Evolutionary conservation across 2,329 filamentous ascomycete genomes (phyloP), one percentile per base, ranked within the genome.

Genomic region (Xylaria multiplex): DNA sequence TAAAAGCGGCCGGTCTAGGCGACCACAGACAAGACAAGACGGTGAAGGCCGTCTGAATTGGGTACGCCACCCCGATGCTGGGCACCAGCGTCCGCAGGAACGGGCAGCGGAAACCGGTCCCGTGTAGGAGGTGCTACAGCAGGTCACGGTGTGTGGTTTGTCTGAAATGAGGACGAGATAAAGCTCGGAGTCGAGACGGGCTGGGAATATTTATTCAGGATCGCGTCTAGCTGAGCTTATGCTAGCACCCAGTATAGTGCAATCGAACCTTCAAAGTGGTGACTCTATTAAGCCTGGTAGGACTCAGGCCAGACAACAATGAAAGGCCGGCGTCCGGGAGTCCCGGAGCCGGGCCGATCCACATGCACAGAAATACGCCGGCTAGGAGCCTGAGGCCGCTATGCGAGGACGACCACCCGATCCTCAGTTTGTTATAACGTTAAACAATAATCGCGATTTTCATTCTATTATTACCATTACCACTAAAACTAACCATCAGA

Each of bases 381-480:
- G 42, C 35, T 59, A 19, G 45, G 19, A 59, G 57, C 37, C 22
- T 52, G 57, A 59, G 57, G 6, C 42, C 59, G 22, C 40, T 61
- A 48, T 48, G 13, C 32, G 19, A 50, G 32, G 50, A 56, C 22
- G 32, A 56, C 35, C 48, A 50, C n/a, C 13, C 45, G 32, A 62
- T 62, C 42, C 50, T 55, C 30, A 62, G 50, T 49, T 62, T 55
- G 30, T 43, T 45, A 37, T 55, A 48, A 55, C 42, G 30, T 48
- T 40, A 55, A 55, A 42, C n/a, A 56, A 57, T 57, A 56, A 43
- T 50, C 42, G 32, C 53, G 32, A 6, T 11, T 56, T 49, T 49
- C 35, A 49, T 54, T 57, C 22, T 58, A 48, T 43, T 43, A 56
- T 50, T 50, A 16, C 32, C 32, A 56, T 50, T 50, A 16, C 32